These are phyloP conservation scores for Saccharomyces hybrid DNA, from an alignment of 1,139 yeast species.

Conservation along the genomic window DNA sequence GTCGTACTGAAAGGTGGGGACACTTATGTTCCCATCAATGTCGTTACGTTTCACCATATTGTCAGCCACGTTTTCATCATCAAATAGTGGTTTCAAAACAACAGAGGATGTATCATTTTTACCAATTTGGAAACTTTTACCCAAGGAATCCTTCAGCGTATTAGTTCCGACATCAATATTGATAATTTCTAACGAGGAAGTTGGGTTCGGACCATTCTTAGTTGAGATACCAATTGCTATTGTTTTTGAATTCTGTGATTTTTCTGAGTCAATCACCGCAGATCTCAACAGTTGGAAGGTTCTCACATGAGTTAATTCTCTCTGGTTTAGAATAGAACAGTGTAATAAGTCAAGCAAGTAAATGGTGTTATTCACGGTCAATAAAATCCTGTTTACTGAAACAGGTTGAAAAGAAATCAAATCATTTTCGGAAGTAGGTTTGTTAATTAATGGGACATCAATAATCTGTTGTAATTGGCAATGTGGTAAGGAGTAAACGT, in stretches of 20 bases:
- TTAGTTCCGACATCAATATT: slow-evolving; percentile 63
- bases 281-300: slow-evolving; percentile 28
- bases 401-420: slow-evolving; percentile 30
- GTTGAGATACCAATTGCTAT: slow-evolving; percentile 29
- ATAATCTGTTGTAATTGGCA: slow-evolving; percentile 25
- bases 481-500: slow-evolving; percentile 28
- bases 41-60: slow-evolving; percentile 9
- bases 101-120: slow-evolving; percentile 14
- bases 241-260: slow-evolving; percentile 18
- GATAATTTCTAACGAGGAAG: slow-evolving; percentile 33
- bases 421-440: slow-evolving; percentile 6
- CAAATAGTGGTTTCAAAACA: slow-evolving; percentile 21
- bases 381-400: slow-evolving; percentile 33
- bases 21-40: slow-evolving; percentile 3
- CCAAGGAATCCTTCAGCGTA: slow-evolving; percentile 63
- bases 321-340: slow-evolving; percentile 35
- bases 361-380: slow-evolving; percentile 33
- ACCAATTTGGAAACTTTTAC: slow-evolving; percentile 44
- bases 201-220: slow-evolving; percentile 24
- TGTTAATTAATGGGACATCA: slow-evolving; percentile 20
- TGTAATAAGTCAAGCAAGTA: slow-evolving; percentile 39
- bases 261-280: slow-evolving; percentile 15
- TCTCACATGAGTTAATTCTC: slow-evolving; percentile 28
- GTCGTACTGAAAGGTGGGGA: slow-evolving; percentile 23
- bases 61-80: slow-evolving; percentile 13